Base-by-base conservation (phyloP, 2,329 filamentous ascomycete genomes). In the Apiospora malaysiana region DNA sequence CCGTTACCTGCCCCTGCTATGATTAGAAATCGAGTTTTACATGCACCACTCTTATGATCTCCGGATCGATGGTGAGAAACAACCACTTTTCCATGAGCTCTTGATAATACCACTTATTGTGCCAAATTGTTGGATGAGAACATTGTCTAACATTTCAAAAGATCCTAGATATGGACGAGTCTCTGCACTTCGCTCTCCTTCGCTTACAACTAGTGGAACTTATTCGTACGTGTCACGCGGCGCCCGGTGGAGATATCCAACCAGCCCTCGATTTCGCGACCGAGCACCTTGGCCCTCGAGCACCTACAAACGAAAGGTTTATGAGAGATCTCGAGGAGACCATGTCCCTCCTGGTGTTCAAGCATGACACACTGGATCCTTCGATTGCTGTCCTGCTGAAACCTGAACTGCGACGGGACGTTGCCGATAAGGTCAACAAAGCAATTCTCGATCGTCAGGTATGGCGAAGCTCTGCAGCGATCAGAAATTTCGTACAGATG, bases 11-110 rank as follows among this genome's bases (percentile, higher is more conserved):
- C 68, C 66, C 73, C 75, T 89, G 87, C 89, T 83, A 95, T 96
- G 96, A 99, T 99, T 97, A 97, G 87, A 93, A 87, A 79, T 81
- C 85, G 88, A 88, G 92, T 95, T 91, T 97, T 88, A 81, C 95
- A 99, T 99, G 96, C 96, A 99, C 96, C 96, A 99, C 96, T 94
- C 96, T 94, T 96, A 98, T 90, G 87, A 87, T 88, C 90, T 91
- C 89, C 86, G 87, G 90, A 90, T 91, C 89, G 84, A 90, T 96
- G 96, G 97, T 97, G 95, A 98, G 88, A 90, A 91, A 91, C 86
- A 89, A 89, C 88, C 88, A 90, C 87, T 84, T 84, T 83, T 82
- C 74, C 91, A 94, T 96, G 94, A 97, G 86, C 87, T 77, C 73
- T 56, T 65, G 5, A 21, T 70, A 9, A 27, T 37, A 14, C 37